Base-by-base conservation (phyloP, 148 eudicot species). In the Limonium bicolor region DNA sequence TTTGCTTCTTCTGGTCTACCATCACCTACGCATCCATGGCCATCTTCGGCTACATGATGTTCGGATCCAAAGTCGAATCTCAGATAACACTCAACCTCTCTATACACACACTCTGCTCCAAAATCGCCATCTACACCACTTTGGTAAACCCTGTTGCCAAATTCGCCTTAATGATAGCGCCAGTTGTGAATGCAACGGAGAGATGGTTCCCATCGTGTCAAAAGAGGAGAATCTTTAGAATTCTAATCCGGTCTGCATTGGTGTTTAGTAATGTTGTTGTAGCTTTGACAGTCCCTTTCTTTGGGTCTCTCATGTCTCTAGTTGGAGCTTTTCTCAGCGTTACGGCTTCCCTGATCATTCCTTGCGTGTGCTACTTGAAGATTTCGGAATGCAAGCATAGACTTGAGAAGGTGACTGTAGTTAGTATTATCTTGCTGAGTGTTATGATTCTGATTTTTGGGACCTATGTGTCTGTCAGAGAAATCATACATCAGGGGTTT, bases 361-460 rank as follows among this genome's bases (percentile, higher is more conserved):
- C 78, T 1, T 68, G 83, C 54, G 54, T 72, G 41, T 76, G 72
- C 20, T 76, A 76, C 54, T 46, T 72, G 65, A 76, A 72, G 70
- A 72, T 76, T 12, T 59, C 69, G 1, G 72, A 70, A 5, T 22
- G 27, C 0, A 20, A 17, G 18, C 20, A 51, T 0, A 41, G 53
- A 29, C 24, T 40, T 3, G 75, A 68, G 37, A n/a, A 20, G 22
- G 22, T 59, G 17, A 23, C 59, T 3, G 67, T 68, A 22, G 24
- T 55, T 14, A 51, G 43, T 12, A 59, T 61, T 34, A 21, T 68
- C 52, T 15, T 46, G 13, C 21, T 68, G 0, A 65, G 78, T 12
- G 23, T 65, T 2, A 27, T 56, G 15, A 59, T 65, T 45, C 53
- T 60, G 7, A 35, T 65, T 6, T 56, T 68, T 48, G 75, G 83